Conservation (phyloP, 257 asterid species). For the Coffea canephora region DNA sequence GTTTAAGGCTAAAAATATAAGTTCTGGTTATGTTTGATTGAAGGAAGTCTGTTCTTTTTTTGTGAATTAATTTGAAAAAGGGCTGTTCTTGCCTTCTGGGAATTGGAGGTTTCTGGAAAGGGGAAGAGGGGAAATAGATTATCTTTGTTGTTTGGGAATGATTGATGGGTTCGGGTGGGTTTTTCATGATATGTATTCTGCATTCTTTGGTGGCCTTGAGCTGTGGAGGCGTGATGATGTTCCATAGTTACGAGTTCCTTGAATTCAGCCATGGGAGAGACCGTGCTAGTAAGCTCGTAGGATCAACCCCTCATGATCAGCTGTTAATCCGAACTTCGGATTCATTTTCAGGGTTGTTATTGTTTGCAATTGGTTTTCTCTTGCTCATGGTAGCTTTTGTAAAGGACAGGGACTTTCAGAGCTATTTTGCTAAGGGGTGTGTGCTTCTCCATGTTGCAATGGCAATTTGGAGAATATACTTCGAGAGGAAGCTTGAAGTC, state of each 20-base stretch:
- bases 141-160: neutral
- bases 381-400: constrained; percentile 96
- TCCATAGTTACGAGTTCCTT: constrained; percentile 56
- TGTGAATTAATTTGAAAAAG: too few relatives aligned
- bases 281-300: constrained; percentile 70
- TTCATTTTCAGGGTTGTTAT: constrained; percentile 82
- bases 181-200: constrained; percentile 64
- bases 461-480: constrained; percentile 88
- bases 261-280: constrained; percentile 87
- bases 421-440: constrained; percentile 79
- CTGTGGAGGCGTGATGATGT: constrained; percentile 85
- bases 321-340: constrained; percentile 80
- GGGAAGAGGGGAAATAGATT: neutral
- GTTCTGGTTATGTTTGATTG: neutral
- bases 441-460: constrained; percentile 71
- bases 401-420: constrained; percentile 74
- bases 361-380: constrained; percentile 71
- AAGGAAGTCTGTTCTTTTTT: neutral
- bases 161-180: constrained; percentile 69
- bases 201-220: constrained; percentile 77
- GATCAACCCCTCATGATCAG: constrained; percentile 91
- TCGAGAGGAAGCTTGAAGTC: constrained; percentile 78
- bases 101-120: neutral
- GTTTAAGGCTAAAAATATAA: neutral
- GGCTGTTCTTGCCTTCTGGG: neutral